These are phyloP conservation scores for Eutrema salsugineum DNA, from an alignment of 441 rosid genomes.

Conservation along the genomic window DNA sequence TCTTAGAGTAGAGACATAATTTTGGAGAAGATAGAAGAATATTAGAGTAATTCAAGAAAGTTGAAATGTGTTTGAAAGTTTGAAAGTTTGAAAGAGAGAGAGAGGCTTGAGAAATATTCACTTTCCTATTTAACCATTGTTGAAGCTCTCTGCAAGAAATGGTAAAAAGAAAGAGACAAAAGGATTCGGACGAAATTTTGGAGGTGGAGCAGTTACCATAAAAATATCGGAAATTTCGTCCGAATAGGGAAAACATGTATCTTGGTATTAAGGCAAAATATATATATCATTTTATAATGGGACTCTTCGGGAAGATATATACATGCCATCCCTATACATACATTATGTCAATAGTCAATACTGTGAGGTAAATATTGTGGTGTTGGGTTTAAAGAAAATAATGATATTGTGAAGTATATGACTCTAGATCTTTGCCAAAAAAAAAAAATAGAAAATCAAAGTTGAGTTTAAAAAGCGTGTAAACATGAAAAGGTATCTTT, in stretches of 20 bases:
- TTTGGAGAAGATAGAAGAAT: not conserved
- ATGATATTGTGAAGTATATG: no score
- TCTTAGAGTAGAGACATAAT: not conserved
- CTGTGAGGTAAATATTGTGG: not conserved
- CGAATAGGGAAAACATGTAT: not conserved
- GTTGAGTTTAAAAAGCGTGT: not conserved
- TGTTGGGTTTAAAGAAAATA: no score
- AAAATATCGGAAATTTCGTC: not conserved
- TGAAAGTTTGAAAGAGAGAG: not conserved
- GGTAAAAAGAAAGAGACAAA: conserved; percentile 30
- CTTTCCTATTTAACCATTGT: conserved; percentile 16
- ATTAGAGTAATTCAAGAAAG: not conserved
- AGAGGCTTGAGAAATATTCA: conserved; percentile 12
- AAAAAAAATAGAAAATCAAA: not conserved
- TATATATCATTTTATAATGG: not conserved
- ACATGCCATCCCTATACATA: not conserved
- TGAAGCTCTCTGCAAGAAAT: conserved; percentile 19
- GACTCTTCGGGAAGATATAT: not conserved
- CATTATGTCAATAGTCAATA: not conserved
- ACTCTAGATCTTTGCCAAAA: not conserved
- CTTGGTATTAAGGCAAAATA: not conserved
- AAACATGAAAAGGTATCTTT: not conserved
- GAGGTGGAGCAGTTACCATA: conserved; percentile 35
- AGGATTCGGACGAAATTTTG: conserved; percentile 15
- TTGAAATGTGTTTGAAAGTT: conserved; percentile 23